A percentile compares a stretch with the other conserved stretches of the same genome.
phyloP scores from a whole-genome alignment of 2,329 filamentous ascomycete genomes.

The Verticillium nonalfalfae region DNA sequence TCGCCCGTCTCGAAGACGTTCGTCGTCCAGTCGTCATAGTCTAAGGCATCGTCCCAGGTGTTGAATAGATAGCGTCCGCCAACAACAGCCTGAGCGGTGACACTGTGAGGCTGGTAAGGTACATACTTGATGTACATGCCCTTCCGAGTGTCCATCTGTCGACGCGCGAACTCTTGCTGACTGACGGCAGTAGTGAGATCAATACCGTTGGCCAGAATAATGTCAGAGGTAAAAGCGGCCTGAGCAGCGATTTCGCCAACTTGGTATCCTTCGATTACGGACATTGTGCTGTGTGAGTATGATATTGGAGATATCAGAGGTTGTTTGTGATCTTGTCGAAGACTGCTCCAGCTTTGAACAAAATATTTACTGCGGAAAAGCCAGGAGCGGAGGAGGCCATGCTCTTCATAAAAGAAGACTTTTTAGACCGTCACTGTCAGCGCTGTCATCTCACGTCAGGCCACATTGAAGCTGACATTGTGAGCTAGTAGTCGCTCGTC shows the following conservation, averaged over 20 bases:
- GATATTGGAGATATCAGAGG: too few species aligned
- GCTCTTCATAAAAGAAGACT: too few species aligned
- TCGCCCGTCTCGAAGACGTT: slow-evolving; percentile 8
- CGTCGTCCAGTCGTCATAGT: slow-evolving; percentile 7
- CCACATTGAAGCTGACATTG: too few species aligned
- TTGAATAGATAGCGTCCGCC: slow-evolving; percentile 10
- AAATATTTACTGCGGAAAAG: too few species aligned
- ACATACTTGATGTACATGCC: slow-evolving; percentile 11
- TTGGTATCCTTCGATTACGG: background rate
- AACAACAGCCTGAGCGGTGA: slow-evolving; percentile 8
- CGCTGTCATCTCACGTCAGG: too few species aligned
- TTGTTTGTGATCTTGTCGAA: too few species aligned
- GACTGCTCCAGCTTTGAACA: too few species aligned
- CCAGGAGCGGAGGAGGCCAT: too few species aligned
- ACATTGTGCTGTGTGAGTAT: too few species aligned
- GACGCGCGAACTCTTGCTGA: background rate
- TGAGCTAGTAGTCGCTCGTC: too few species aligned
- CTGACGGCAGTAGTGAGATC: background rate
- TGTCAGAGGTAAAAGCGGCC: background rate
- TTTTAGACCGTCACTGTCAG: too few species aligned
- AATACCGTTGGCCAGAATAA: background rate
- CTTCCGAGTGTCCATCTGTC: slow-evolving; percentile 6
- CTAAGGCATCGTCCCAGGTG: slow-evolving; percentile 8
- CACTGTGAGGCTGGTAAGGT: slow-evolving; percentile 6
- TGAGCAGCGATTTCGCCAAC: background rate